Percentiles rank a stretch among this genome's conserved stretches.
phyloP scores from a whole-genome alignment of 2,329 filamentous ascomycete species.

The Diaporthe nobilis region DNA sequence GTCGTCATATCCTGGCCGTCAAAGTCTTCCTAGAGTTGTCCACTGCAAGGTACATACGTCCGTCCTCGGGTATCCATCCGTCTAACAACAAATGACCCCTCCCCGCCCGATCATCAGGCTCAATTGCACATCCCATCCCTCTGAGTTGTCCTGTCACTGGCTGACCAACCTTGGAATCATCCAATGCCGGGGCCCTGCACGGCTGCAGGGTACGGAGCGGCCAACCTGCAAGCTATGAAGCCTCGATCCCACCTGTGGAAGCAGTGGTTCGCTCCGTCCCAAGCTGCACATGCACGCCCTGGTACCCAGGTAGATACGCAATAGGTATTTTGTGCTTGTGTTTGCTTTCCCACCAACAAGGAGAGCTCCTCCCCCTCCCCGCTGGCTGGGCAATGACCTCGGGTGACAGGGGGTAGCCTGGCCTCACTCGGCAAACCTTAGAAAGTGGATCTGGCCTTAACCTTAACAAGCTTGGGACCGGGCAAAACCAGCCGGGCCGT shows the following conservation, averaged over 20 bases:
- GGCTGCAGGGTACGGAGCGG: not conserved
- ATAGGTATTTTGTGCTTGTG: not conserved
- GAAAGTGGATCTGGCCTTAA: not conserved
- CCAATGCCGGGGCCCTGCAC: not conserved
- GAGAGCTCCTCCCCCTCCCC: not conserved
- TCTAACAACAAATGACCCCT: slow-evolving; percentile 2
- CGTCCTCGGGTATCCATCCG: not conserved
- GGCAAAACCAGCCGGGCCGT: not conserved
- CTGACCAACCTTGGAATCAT: not conserved
- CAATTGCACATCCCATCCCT: slow-evolving; percentile 3
- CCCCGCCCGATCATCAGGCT: slow-evolving; percentile 12
- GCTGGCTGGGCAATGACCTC: slow-evolving; percentile 36
- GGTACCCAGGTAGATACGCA: not conserved
- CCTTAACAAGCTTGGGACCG: not conserved
- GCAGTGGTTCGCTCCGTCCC: not conserved
- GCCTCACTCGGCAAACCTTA: slow-evolving; percentile 13
- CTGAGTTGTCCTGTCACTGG: not conserved
- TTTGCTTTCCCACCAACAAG: slow-evolving; percentile 7
- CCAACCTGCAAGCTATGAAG: slow-evolving; percentile 5
- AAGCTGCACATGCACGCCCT: slow-evolving; percentile 6
- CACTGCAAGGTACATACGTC: not conserved
- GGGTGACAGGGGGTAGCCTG: not conserved
- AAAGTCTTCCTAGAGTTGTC: not conserved
- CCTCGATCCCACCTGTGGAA: slow-evolving; percentile 1
- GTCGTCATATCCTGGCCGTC: not conserved